A percentile compares a stretch with the other conserved stretches of the same genome.
These are phyloP conservation scores for Athelia psychrophila DNA, from an alignment of 1,284 basidiomycete species.

Conservation along the genomic window DNA sequence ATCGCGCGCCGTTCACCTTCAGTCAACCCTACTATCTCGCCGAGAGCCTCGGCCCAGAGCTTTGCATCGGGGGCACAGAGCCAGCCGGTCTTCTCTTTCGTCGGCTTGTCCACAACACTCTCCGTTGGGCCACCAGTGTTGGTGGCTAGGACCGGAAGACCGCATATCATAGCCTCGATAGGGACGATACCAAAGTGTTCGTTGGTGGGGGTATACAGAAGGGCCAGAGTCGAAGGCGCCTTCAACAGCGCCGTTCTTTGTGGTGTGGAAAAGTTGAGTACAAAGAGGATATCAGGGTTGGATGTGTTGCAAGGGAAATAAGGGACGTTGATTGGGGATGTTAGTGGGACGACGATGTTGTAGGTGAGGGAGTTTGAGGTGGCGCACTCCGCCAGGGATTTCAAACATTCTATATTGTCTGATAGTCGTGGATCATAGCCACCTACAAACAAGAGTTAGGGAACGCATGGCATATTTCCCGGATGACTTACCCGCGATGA, in stretches of 20 bases:
- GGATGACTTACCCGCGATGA: conserved; percentile 66
- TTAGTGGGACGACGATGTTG: conserved; percentile 45
- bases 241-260: conserved; percentile 80
- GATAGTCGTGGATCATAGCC: conserved; percentile 74
- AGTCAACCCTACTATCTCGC: conserved; percentile 56
- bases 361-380: conserved; percentile 49
- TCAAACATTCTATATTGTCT: conserved; percentile 70
- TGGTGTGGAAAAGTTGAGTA: conserved; percentile 81
- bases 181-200: conserved; percentile 99
- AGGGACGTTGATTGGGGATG: conserved; percentile 33
- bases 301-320: conserved; percentile 30
- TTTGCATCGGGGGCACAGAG: conserved; percentile 58
- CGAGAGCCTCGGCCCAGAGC: conserved; percentile 69
- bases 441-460: conserved; percentile 26
- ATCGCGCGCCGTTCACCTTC: conserved; percentile 46
- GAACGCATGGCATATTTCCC: not conserved
- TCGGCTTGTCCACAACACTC: conserved; percentile 65
- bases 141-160: conserved; percentile 87
- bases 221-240: conserved; percentile 59
- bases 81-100: conserved; percentile 53
- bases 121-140: conserved; percentile 92
- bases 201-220: conserved; percentile 93
- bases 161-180: conserved; percentile 92
- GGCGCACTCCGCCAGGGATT: conserved; percentile 54
- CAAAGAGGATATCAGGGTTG: conserved; percentile 71